Base-by-base conservation (phyloP, 768 basidiomycete genomes). In the Amanita subjunquillea region DNA sequence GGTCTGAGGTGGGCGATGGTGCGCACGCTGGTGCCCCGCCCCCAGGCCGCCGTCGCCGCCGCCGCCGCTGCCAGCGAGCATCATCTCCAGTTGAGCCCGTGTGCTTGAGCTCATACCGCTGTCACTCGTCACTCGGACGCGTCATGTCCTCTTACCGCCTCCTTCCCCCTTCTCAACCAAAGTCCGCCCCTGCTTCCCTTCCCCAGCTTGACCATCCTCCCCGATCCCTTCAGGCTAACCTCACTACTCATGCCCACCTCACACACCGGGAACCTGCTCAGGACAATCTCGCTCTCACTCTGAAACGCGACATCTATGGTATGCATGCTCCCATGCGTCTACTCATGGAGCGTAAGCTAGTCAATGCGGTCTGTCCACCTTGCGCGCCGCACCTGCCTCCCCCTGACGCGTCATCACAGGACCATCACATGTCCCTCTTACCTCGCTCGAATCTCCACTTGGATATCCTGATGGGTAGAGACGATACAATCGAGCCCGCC, bases 311-410 rank as follows among this genome's bases (percentile, higher is more conserved):
- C 65, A 64, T 85, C 30, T 85, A 85, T 61, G 96, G 96, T 34
- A 65, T 97, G 59, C 91, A 91, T 63, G 83, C 87, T 17, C 96
- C 96, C 2, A 80, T 95, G 68, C 80, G 94, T 29, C 73, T 82
- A 49, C 74, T 96, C 57, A 98, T 98, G 96, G 96, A 99, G 67
- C 81, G 92, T 62, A 87, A 85, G 72, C 77, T 93, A 39, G 90
- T 94, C 7, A 69, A 79, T 32, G 66, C 78, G 53, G 94, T 94
- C 60, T 58, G 85, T 72, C 6, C 30, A 34, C 38, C 56, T 22
- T 17, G 3, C 12, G 5, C 34, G n/a, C 50, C 22, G 3, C 45
- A 2, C 46, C 41, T 38, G 48, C 22, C 53, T 22, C 34, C 12
- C 32, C 39, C 47, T 15, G 20, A 37, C 50, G 25, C 41, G 36